Evolutionary conservation across 2,329 filamentous ascomycete species (phyloP).

Genomic region (Colletotrichum chlorophyti): DNA sequence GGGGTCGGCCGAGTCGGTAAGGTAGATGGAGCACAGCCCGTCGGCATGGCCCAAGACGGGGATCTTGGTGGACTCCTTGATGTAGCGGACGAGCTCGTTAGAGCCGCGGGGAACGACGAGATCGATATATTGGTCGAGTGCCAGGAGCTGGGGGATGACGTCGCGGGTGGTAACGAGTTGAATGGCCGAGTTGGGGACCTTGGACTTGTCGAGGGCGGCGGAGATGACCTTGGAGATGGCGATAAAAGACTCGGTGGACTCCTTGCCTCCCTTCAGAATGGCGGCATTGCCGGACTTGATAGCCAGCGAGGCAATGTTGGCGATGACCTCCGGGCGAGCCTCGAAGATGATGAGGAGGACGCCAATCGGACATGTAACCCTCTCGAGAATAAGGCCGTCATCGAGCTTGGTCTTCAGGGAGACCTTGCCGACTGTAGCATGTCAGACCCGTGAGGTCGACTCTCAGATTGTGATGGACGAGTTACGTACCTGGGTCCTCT

Average conservation of each 20-base stretch:
- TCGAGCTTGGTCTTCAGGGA: slow-evolving; percentile 86
- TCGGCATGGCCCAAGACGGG: slow-evolving; percentile 96
- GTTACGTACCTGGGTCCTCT: slow-evolving; percentile 77
- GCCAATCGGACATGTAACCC: slow-evolving; percentile 92
- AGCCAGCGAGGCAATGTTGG: slow-evolving; percentile 93
- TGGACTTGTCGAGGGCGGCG: slow-evolving; percentile 71
- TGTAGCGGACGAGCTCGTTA: slow-evolving; percentile 88
- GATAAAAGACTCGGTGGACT: slow-evolving; percentile 93
- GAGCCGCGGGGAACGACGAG: slow-evolving; percentile 92
- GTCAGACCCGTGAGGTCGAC: not conserved
- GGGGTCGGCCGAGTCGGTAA: slow-evolving; percentile 79
- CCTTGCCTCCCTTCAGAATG: slow-evolving; percentile 95
- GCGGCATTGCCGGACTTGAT: slow-evolving; percentile 98
- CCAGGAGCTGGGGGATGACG: slow-evolving; percentile 85
- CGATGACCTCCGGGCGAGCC: slow-evolving; percentile 95
- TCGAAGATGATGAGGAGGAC: slow-evolving; percentile 99
- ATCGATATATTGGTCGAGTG: slow-evolving; percentile 86
- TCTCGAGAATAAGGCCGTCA: slow-evolving; percentile 83
- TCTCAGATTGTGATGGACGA: not conserved
- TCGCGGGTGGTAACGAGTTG: slow-evolving; percentile 95
- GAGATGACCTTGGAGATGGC: slow-evolving; percentile 89
- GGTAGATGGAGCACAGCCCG: slow-evolving; percentile 86
- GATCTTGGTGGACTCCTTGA: slow-evolving; percentile 91
- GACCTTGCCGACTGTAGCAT: slow-evolving; percentile 74
- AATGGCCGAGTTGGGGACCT: slow-evolving; percentile 84